phyloP scores from a whole-genome alignment of 208 protist genomes.

The Leishmania martiniquensis region DNA sequence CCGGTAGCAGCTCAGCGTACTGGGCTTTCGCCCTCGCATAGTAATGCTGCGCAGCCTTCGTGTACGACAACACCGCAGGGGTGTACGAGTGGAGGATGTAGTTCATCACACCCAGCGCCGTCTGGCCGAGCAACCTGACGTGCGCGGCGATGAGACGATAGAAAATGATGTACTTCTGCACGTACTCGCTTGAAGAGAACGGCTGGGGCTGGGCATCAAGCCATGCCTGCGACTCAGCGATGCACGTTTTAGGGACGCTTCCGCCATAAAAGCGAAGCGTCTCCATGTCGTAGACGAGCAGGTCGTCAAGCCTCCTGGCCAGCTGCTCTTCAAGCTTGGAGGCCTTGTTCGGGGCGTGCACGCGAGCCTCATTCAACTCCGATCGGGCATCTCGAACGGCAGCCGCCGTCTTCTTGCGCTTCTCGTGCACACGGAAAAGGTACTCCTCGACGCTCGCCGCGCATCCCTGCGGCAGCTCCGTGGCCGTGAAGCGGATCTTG shows the following conservation, averaged over 20 bases:
- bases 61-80: slow-evolving; percentile 16
- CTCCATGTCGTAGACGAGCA: slow-evolving; percentile 33
- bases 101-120: slow-evolving; percentile 27
- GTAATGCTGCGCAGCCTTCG: slow-evolving; percentile 3
- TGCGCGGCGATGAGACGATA: slow-evolving; percentile 34
- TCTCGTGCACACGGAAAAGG: slow-evolving; percentile 42
- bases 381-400: slow-evolving; percentile 40
- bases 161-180: slow-evolving; percentile 27
- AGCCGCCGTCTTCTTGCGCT: slow-evolving; percentile 6
- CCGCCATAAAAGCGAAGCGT: slow-evolving; percentile 37
- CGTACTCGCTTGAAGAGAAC: slow-evolving; percentile 16
- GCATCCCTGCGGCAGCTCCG: slow-evolving; percentile 37
- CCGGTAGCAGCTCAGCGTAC: slow-evolving; percentile 25
- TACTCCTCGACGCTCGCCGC: slow-evolving; percentile 32
- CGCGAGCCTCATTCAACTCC: slow-evolving; percentile 52
- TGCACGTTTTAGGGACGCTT: slow-evolving; percentile 49
- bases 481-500: slow-evolving; percentile 24
- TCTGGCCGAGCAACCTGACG: slow-evolving; percentile 22
- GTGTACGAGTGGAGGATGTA: slow-evolving; percentile 35
- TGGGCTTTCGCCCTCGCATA: slow-evolving; percentile 24
- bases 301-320: slow-evolving; percentile 9
- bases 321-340: slow-evolving; percentile 28
- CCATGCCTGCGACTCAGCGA: slow-evolving; percentile 31
- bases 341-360: slow-evolving; percentile 23
- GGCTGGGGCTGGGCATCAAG: slow-evolving; percentile 11